These are phyloP conservation scores for Phytophthora colocasiae DNA, from an alignment of 352 stramenopile species.

Conservation along the genomic window DNA sequence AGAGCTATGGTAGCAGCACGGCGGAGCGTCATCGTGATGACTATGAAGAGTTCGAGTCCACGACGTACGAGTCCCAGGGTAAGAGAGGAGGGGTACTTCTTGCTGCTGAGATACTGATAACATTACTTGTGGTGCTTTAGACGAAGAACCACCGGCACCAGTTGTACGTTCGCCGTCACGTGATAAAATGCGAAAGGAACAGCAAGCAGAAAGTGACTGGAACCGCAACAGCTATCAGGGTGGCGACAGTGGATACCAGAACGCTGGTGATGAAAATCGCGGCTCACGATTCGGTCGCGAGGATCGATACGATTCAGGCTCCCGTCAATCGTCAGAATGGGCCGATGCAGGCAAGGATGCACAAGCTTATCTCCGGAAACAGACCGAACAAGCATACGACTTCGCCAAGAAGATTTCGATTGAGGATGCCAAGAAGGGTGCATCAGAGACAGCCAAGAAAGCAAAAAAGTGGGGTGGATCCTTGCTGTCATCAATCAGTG, in stretches of 20 bases:
- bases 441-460: conserved; percentile 86
- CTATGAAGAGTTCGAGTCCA: conserved; percentile 68
- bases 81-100: not conserved
- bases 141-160: conserved; percentile 39
- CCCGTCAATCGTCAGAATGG: conserved; percentile 37
- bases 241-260: conserved; percentile 27
- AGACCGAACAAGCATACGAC: conserved; percentile 86
- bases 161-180: conserved; percentile 26
- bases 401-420: conserved; percentile 91
- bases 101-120: conserved; percentile 8
- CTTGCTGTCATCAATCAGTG: conserved; percentile 80
- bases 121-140: conserved; percentile 13
- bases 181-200: conserved; percentile 36
- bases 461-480: conserved; percentile 88
- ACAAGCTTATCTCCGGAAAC: conserved; percentile 78
- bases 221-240: conserved; percentile 33
- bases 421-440: conserved; percentile 86
- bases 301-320: conserved; percentile 41
- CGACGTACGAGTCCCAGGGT: conserved; percentile 61
- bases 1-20: conserved; percentile 37
- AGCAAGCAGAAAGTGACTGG: conserved; percentile 32
- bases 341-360: conserved; percentile 55
- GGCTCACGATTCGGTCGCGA: conserved; percentile 31
- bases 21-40: conserved; percentile 42
- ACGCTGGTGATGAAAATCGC: conserved; percentile 21